These are phyloP conservation scores for Nannizzia gypsea DNA, from an alignment of 2,329 filamentous ascomycete genomes.

Conservation along the genomic window DNA sequence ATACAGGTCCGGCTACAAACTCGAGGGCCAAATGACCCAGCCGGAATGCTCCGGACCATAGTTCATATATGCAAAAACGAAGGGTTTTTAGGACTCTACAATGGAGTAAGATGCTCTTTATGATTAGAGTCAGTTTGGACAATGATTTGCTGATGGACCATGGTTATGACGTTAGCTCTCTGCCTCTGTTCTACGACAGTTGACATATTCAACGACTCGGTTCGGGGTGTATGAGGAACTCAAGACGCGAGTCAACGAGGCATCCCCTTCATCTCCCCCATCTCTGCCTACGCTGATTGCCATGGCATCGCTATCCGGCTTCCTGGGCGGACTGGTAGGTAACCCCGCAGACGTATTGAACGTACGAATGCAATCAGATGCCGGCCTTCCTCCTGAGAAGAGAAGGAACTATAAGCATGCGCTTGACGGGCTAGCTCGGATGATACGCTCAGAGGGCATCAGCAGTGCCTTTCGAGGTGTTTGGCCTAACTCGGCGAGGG, in stretches of 20 bases:
- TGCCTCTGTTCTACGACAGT: slow-evolving; percentile 81
- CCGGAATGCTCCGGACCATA: slow-evolving; percentile 77
- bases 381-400: slow-evolving; percentile 58
- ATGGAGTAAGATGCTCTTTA: slow-evolving; percentile 48
- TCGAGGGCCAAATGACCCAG: slow-evolving; percentile 60
- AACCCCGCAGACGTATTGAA: slow-evolving; percentile 96
- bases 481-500: slow-evolving; percentile 51
- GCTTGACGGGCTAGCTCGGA: slow-evolving; percentile 70
- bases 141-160: not conserved
- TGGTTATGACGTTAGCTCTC: slow-evolving; percentile 49
- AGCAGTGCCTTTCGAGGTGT: slow-evolving; percentile 65
- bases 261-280: slow-evolving; percentile 41
- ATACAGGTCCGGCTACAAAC: slow-evolving; percentile 74
- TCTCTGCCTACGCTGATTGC: slow-evolving; percentile 66
- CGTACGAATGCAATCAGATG: slow-evolving; percentile 94
- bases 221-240: slow-evolving; percentile 95
- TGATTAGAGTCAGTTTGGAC: too few species aligned
- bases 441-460: slow-evolving; percentile 75
- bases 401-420: slow-evolving; percentile 84
- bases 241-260: slow-evolving; percentile 55
- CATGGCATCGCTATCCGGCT: slow-evolving; percentile 72
- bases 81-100: slow-evolving; percentile 73
- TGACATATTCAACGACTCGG: slow-evolving; percentile 90
- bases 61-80: slow-evolving; percentile 64
- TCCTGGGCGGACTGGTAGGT: slow-evolving; percentile 77